A percentile compares a stretch with the other conserved stretches of the same genome.
Evolutionary conservation across 2,329 filamentous ascomycete genomes (phyloP).

Genomic region (Davidsoniella australis): DNA sequence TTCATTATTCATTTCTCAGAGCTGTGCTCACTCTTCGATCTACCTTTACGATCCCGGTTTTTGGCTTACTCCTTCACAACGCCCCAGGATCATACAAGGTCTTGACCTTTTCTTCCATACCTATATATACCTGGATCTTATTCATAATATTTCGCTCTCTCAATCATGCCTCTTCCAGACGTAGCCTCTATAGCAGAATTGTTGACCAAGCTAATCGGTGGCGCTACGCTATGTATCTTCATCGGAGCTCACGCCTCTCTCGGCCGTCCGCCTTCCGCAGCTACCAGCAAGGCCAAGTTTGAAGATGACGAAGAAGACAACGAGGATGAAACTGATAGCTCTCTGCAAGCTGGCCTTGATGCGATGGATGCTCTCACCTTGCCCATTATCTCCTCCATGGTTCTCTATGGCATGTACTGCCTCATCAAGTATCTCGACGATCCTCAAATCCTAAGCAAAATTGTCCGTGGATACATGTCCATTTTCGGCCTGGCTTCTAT

Average conservation of each 20-base stretch:
- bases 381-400: slow-evolving; percentile 56
- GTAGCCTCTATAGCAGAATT: background rate
- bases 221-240: slow-evolving; percentile 69
- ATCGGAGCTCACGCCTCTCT: slow-evolving; percentile 73
- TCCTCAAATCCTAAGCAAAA: slow-evolving; percentile 62
- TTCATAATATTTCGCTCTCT: background rate
- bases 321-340: slow-evolving; percentile 33
- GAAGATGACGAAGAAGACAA: slow-evolving; percentile 30
- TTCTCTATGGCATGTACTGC: slow-evolving; percentile 65
- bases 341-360: slow-evolving; percentile 21
- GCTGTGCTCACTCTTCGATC: too few relatives aligned
- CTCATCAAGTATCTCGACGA: slow-evolving; percentile 80
- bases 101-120: too few relatives aligned
- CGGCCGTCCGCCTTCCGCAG: slow-evolving; percentile 65
- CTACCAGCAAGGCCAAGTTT: slow-evolving; percentile 25
- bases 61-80: too few relatives aligned
- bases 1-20: too few relatives aligned
- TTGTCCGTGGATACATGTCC: slow-evolving; percentile 72
- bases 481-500: slow-evolving; percentile 63
- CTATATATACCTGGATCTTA: background rate
- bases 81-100: too few relatives aligned
- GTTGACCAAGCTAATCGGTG: slow-evolving; percentile 31
- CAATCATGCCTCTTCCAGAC: background rate
- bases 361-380: slow-evolving; percentile 72
- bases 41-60: too few relatives aligned